A percentile compares a stretch with the other conserved stretches of the same genome.
These are phyloP conservation scores for Xylaria sp. DNA, from an alignment of 2,329 filamentous ascomycete species.

Conservation along the genomic window DNA sequence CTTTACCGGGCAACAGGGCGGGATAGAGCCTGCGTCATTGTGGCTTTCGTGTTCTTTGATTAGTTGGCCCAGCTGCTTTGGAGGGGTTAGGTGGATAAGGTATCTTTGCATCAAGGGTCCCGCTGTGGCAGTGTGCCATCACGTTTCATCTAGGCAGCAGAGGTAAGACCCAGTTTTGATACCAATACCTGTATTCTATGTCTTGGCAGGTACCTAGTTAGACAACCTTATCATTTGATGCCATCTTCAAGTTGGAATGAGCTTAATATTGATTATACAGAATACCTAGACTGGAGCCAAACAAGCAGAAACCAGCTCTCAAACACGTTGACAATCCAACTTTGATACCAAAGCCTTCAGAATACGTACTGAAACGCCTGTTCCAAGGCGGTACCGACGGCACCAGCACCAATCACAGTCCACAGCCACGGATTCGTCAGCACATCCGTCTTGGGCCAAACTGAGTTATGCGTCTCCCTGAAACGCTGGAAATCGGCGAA, in stretches of 20 bases:
- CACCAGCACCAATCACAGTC: constrained; percentile 61
- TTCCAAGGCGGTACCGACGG: constrained; percentile 60
- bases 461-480: constrained; percentile 65
- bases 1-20: constrained; percentile 14
- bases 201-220: too few species aligned
- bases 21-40: constrained; percentile 26
- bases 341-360: neutral
- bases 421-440: constrained; percentile 66
- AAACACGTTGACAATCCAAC: neutral
- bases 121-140: neutral
- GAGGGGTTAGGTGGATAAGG: constrained; percentile 8
- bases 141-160: neutral
- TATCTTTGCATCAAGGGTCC: neutral
- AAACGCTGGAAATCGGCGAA: constrained; percentile 63
- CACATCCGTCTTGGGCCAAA: constrained; percentile 65
- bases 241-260: too few species aligned
- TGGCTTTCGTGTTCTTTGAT: constrained; percentile 1
- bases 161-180: neutral
- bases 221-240: too few species aligned
- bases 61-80: neutral
- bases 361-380: constrained; percentile 37
- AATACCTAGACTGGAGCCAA: neutral
- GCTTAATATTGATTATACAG: too few species aligned
- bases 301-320: neutral
- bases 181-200: too few species aligned